These are phyloP conservation scores for Cyberlindnera sargentensis DNA, from an alignment of 805 yeast species.

Conservation along the genomic window DNA sequence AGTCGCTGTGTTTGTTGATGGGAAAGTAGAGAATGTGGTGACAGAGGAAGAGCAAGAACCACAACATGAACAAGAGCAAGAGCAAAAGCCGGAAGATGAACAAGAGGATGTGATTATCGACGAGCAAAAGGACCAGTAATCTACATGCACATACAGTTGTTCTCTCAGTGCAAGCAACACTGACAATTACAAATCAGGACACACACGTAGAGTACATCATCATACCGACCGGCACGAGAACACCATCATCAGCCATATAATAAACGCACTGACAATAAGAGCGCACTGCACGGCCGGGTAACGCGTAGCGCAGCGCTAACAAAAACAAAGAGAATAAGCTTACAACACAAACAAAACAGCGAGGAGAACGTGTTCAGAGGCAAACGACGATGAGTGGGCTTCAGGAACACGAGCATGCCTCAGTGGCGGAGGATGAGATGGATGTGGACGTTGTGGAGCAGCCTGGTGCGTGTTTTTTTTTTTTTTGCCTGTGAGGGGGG, in stretches of 20 bases:
- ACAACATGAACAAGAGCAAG: background rate
- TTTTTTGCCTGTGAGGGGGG: no score
- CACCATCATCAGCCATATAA: no score
- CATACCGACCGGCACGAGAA: no score
- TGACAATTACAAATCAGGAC: background rate
- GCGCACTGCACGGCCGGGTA: no score
- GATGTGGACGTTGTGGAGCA: background rate
- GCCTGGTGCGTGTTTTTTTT: background rate
- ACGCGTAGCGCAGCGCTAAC: no score
- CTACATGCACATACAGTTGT: no score
- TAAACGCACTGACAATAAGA: no score
- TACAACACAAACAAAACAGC: no score
- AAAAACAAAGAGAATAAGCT: no score
- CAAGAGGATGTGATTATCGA: background rate
- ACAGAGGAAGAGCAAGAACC: constrained; percentile 1
- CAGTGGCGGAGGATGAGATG: background rate
- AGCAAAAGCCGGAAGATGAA: background rate
- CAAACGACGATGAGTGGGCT: background rate
- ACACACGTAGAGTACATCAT: no score
- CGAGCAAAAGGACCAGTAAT: no score
- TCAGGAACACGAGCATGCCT: background rate
- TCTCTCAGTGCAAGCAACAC: background rate
- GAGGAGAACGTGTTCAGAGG: background rate
- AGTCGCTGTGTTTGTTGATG: constrained; percentile 24
- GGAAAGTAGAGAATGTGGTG: constrained; percentile 4